These are phyloP conservation scores for Sclerotinia trifoliorum DNA, from an alignment of 2,329 filamentous ascomycete genomes.

Conservation along the genomic window DNA sequence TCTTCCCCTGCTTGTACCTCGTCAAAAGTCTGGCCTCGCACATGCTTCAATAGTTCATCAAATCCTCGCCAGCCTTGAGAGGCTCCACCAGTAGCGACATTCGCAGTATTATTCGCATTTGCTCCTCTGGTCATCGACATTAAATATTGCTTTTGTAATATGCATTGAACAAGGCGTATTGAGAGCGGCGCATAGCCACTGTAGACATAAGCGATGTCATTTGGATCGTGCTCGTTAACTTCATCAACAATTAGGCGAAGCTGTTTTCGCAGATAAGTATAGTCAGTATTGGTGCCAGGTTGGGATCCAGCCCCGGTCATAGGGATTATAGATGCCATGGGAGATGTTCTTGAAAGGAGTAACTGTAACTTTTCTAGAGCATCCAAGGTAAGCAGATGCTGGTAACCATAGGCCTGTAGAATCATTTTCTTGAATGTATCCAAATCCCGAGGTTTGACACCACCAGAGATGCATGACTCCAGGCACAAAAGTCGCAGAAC, in stretches of 20 bases:
- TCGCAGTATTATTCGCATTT: constrained; percentile 48
- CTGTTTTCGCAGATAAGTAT: constrained; percentile 80
- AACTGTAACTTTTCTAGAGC: constrained; percentile 87
- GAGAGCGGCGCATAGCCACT: constrained; percentile 94
- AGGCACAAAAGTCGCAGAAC: constrained; percentile 84
- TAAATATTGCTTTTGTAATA: constrained; percentile 87
- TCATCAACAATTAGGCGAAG: constrained; percentile 91
- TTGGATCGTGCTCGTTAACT: constrained; percentile 90
- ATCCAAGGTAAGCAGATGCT: constrained; percentile 86
- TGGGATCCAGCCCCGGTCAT: constrained; percentile 59
- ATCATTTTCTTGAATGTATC: constrained; percentile 87
- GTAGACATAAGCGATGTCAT: constrained; percentile 97
- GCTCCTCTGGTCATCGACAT: constrained; percentile 66
- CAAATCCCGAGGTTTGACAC: constrained; percentile 82
- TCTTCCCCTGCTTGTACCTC: constrained; percentile 90
- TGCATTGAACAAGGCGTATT: constrained; percentile 84
- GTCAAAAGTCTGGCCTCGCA: constrained; percentile 85
- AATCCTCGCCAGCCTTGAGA: constrained; percentile 89
- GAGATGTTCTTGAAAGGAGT: constrained; percentile 73
- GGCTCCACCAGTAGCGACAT: constrained; percentile 52
- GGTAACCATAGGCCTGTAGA: constrained; percentile 89
- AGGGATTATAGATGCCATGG: constrained; percentile 77
- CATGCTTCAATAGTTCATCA: constrained; percentile 86
- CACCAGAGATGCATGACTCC: constrained; percentile 86
- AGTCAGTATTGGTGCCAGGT: constrained; percentile 78